phyloP scores from a whole-genome alignment of 495 filamentous ascomycete species.

The Delitschia confertaspora region DNA sequence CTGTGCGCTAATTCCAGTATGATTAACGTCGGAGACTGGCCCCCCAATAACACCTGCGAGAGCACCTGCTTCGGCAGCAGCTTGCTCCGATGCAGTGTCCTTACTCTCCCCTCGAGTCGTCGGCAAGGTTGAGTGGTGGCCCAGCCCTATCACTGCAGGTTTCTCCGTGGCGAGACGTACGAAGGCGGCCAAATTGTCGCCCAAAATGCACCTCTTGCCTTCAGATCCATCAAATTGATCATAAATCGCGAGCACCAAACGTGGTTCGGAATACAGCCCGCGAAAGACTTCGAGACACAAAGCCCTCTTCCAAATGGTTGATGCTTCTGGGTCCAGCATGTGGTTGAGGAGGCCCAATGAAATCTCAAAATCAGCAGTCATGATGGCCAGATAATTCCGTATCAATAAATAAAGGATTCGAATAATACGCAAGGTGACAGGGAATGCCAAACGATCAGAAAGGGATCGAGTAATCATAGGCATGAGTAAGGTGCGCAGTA shows the following conservation, averaged over 20 bases:
- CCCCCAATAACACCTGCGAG: conserved; percentile 80
- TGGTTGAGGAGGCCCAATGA: conserved; percentile 78
- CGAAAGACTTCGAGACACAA: conserved; percentile 87
- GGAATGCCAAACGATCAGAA: conserved; percentile 69
- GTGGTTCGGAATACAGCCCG: conserved; percentile 70
- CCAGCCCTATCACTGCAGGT: conserved; percentile 75
- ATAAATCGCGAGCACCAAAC: conserved; percentile 71
- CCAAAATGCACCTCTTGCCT: conserved; percentile 65
- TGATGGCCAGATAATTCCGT: conserved; percentile 61
- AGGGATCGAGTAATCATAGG: conserved; percentile 71
- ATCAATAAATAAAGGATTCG: conserved; percentile 74
- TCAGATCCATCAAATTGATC: conserved; percentile 65
- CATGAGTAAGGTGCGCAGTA: conserved; percentile 71
- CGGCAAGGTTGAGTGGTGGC: conserved; percentile 75
- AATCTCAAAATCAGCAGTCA: conserved; percentile 75
- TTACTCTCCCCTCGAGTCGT: conserved; percentile 35
- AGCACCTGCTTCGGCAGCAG: conserved; percentile 76
- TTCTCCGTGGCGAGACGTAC: conserved; percentile 87
- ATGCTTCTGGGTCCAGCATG: conserved; percentile 74
- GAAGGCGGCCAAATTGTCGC: conserved; percentile 70
- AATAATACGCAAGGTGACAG: conserved; percentile 70
- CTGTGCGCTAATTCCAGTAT: conserved; percentile 65
- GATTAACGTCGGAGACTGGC: conserved; percentile 41
- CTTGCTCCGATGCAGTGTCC: conserved; percentile 60
- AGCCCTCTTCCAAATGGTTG: conserved; percentile 71